Conservation (phyloP, 2,329 filamentous ascomycete genomes). For the Aspergillus ibericus region DNA sequence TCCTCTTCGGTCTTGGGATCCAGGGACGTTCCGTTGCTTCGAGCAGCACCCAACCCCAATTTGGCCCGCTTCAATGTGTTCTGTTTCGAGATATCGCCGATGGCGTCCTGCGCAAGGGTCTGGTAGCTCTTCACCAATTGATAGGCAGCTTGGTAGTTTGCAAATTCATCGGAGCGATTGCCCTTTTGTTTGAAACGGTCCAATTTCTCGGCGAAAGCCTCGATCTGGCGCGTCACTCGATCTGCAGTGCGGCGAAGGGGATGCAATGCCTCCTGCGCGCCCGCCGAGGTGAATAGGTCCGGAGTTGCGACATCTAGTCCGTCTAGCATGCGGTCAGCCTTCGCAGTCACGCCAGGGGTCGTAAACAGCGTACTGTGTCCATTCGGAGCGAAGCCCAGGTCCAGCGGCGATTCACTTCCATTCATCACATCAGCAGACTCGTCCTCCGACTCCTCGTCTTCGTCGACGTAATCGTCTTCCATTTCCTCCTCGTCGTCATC, state of each 20-base stretch:
- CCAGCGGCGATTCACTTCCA: slow-evolving; percentile 26
- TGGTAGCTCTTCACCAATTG: slow-evolving; percentile 66
- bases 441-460: slow-evolving; percentile 27
- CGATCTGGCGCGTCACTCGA: slow-evolving; percentile 75
- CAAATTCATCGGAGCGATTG: slow-evolving; percentile 52
- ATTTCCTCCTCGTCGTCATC: slow-evolving; percentile 32
- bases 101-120: slow-evolving; percentile 54
- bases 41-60: slow-evolving; percentile 29
- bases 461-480: slow-evolving; percentile 28
- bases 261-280: slow-evolving; percentile 55
- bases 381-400: slow-evolving; percentile 16
- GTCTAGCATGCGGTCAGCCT: slow-evolving; percentile 18
- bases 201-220: slow-evolving; percentile 78
- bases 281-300: slow-evolving; percentile 46
- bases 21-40: slow-evolving; percentile 18
- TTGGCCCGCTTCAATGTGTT: slow-evolving; percentile 43
- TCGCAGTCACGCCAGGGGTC: neutral
- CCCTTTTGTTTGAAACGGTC: slow-evolving; percentile 68
- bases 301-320: slow-evolving; percentile 25
- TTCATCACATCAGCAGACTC: slow-evolving; percentile 30
- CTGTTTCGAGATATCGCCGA: slow-evolving; percentile 44
- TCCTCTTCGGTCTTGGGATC: slow-evolving; percentile 34
- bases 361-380: slow-evolving; percentile 16
- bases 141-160: slow-evolving; percentile 63
- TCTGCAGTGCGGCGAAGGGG: slow-evolving; percentile 66